These are phyloP conservation scores for Salix brachista DNA, from an alignment of 345 rosid genomes.

Conservation along the genomic window DNA sequence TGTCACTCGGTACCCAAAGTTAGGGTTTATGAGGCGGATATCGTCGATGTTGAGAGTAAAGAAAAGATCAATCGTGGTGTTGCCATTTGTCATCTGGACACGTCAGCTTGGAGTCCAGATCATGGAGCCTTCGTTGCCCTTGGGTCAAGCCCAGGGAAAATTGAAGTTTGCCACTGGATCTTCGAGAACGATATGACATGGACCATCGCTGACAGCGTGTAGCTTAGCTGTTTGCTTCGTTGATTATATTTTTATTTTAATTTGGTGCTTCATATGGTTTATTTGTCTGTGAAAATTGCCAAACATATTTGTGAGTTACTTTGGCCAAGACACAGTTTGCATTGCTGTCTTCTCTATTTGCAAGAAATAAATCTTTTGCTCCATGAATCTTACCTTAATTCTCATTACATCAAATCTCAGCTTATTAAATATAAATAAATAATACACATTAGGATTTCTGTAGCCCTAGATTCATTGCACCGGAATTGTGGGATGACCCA, in stretches of 20 bases:
- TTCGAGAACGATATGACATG: constrained; percentile 36
- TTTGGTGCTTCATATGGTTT: background rate
- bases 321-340: background rate
- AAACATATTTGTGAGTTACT: background rate
- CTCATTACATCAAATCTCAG: background rate
- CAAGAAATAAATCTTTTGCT: background rate
- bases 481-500: too few species aligned
- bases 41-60: constrained; percentile 13
- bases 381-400: background rate
- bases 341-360: background rate
- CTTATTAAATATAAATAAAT: too few species aligned
- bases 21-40: constrained; percentile 27
- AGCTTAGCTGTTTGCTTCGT: background rate
- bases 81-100: constrained; percentile 31
- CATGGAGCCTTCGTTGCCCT: constrained; percentile 31
- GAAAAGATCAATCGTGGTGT: constrained; percentile 18
- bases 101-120: constrained; percentile 27
- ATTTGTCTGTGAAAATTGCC: background rate
- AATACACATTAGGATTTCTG: too few species aligned
- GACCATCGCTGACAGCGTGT: constrained; percentile 16
- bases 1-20: constrained; percentile 32
- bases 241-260: background rate
- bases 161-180: constrained; percentile 35
- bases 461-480: too few species aligned
- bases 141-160: constrained; percentile 22